Evolutionary conservation across 2,329 filamentous ascomycete species (phyloP).

Genomic region (Nothomitra cinnamomea): DNA sequence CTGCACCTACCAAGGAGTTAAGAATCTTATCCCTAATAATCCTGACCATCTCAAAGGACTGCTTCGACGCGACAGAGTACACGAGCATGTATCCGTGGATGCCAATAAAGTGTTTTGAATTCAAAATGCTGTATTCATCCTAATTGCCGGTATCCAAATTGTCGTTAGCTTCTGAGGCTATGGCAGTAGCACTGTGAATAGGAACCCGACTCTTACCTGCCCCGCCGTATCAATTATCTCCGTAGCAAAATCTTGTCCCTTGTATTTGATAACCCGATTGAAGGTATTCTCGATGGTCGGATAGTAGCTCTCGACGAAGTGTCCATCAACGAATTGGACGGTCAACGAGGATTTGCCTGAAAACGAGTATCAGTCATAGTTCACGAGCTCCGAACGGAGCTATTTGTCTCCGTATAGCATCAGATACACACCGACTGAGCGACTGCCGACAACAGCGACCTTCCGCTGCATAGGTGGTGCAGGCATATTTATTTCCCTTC

Average conservation of each 20-base stretch:
- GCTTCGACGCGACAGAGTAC: conserved; percentile 87
- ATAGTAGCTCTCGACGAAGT: conserved; percentile 98
- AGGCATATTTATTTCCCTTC: conserved; percentile 33
- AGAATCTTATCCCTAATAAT: conserved; percentile 95
- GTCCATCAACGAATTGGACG: conserved; percentile 90
- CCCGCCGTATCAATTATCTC: conserved; percentile 98
- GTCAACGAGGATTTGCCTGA: conserved; percentile 93
- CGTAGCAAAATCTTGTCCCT: conserved; percentile 81
- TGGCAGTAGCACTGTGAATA: neutral
- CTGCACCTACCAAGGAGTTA: too few relatives aligned
- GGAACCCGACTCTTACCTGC: conserved; percentile 40
- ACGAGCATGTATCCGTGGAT: conserved; percentile 98
- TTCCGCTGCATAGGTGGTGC: conserved; percentile 74
- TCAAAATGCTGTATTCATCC: conserved; percentile 97
- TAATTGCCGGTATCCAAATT: conserved; percentile 21
- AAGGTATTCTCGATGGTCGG: conserved; percentile 99
- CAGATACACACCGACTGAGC: conserved; percentile 57
- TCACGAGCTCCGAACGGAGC: neutral
- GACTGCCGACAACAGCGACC: conserved; percentile 87
- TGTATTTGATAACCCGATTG: conserved; percentile 84
- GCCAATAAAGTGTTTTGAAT: conserved; percentile 97
- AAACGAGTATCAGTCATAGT: conserved; percentile 2
- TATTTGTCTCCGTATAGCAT: neutral
- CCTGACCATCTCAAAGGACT: conserved; percentile 93
- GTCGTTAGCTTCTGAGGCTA: neutral